phyloP scores from a whole-genome alignment of 345 rosid species.

The Populus nigra region DNA sequence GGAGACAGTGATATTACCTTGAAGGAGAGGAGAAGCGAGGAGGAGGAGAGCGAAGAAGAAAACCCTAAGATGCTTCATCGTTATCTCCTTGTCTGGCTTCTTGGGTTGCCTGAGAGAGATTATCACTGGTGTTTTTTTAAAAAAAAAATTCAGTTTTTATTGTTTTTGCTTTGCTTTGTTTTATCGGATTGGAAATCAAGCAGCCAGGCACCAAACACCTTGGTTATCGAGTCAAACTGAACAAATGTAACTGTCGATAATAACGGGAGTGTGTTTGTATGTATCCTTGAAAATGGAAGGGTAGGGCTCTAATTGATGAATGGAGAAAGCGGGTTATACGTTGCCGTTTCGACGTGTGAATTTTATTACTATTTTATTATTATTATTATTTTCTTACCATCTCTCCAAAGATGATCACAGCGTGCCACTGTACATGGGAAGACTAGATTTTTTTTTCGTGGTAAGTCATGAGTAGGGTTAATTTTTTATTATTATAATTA shows the following conservation, averaged over 20 bases:
- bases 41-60: slow-evolving; percentile 67
- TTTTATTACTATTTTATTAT: too few relatives aligned
- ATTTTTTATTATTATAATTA: too few relatives aligned
- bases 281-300: too few relatives aligned
- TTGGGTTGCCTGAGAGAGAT: background rate
- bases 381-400: too few relatives aligned
- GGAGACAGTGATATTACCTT: slow-evolving; percentile 42
- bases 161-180: background rate
- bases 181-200: background rate
- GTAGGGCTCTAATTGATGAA: background rate
- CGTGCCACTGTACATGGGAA: too few relatives aligned
- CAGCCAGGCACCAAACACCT: background rate
- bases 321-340: background rate
- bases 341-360: background rate
- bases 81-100: slow-evolving; percentile 2
- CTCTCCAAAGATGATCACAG: too few relatives aligned
- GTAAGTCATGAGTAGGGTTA: too few relatives aligned
- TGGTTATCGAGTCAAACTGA: background rate
- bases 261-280: background rate
- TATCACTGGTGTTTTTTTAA: background rate
- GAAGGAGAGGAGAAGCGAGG: slow-evolving; percentile 65
- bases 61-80: slow-evolving; percentile 49
- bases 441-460: too few relatives aligned
- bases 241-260: background rate
- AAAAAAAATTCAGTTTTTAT: too few relatives aligned